These are phyloP conservation scores for Ramaria sp. DNA, from an alignment of 768 basidiomycete species.

Conservation along the genomic window DNA sequence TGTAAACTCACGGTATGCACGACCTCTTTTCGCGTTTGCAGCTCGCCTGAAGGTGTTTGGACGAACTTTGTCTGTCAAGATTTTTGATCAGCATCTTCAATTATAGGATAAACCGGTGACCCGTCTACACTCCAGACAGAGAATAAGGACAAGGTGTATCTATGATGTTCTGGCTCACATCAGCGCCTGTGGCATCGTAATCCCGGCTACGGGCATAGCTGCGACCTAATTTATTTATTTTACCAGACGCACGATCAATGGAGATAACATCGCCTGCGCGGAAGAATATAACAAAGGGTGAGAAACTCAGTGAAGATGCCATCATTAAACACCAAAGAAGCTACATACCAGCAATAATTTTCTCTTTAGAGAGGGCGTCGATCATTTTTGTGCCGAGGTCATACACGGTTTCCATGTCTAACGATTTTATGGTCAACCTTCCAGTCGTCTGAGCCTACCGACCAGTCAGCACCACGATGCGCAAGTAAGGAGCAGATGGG, in stretches of 20 bases:
- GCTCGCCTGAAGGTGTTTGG: constrained; percentile 94
- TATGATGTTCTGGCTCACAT: constrained; percentile 44
- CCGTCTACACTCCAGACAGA: too few relatives aligned
- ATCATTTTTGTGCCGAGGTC: constrained; percentile 99
- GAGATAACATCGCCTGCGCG: constrained; percentile 83
- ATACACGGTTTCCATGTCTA: constrained; percentile 99
- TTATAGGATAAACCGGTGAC: not conserved
- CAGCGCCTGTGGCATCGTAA: constrained; percentile 99
- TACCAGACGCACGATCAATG: constrained; percentile 96
- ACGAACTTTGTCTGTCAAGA: constrained; percentile 86
- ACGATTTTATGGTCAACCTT: constrained; percentile 94
- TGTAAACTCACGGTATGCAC: constrained; percentile 96
- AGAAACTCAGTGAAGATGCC: not conserved
- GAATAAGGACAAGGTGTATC: not conserved
- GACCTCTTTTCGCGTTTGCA: constrained; percentile 94
- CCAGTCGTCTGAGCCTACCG: constrained; percentile 94
- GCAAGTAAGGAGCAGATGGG: not conserved
- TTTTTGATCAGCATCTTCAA: not conserved
- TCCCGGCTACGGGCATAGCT: constrained; percentile 96
- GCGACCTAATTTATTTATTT: constrained; percentile 90
- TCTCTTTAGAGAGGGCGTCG: constrained; percentile 93
- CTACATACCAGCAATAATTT: constrained; percentile 47
- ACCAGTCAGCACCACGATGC: not conserved
- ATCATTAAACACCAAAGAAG: not conserved
- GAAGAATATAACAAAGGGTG: not conserved